Evolutionary conservation across 179 eudicot species (phyloP).

Genomic region (Carnegiea gigantea): DNA sequence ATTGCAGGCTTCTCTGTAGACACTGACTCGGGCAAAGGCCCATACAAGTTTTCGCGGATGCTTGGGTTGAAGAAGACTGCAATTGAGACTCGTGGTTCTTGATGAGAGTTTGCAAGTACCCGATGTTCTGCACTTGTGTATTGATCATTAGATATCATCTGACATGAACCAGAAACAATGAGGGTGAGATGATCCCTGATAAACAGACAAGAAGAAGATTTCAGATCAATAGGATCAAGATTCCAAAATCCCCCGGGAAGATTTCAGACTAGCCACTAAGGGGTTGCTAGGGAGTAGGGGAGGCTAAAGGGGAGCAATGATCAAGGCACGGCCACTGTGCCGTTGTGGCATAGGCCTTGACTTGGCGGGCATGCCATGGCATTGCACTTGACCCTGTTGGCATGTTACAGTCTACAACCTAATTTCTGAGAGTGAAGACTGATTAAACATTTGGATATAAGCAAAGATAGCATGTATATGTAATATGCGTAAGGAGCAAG

Average conservation of each 20-base stretch:
- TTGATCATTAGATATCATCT: slow-evolving; percentile 65
- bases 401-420: too few species aligned
- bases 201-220: not conserved
- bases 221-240: not conserved
- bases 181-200: not conserved
- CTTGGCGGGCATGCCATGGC: too few species aligned
- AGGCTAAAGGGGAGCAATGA: too few species aligned
- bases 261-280: too few species aligned
- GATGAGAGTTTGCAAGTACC: slow-evolving; percentile 53
- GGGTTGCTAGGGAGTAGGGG: too few species aligned
- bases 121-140: slow-evolving; percentile 73
- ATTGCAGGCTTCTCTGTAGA: slow-evolving; percentile 57
- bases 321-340: too few species aligned
- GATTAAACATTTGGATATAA: not conserved
- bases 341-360: too few species aligned
- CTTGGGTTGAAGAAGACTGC: slow-evolving; percentile 63
- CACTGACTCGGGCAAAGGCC: slow-evolving; percentile 63
- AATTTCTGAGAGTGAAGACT: too few species aligned
- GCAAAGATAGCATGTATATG: too few species aligned
- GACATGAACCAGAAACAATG: not conserved
- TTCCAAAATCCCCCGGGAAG: too few species aligned
- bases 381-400: not conserved
- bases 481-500: not conserved
- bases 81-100: slow-evolving; percentile 52
- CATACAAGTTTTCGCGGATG: slow-evolving; percentile 43